Conservation (phyloP, 495 filamentous ascomycete genomes). For the Neurospora sp. region DNA sequence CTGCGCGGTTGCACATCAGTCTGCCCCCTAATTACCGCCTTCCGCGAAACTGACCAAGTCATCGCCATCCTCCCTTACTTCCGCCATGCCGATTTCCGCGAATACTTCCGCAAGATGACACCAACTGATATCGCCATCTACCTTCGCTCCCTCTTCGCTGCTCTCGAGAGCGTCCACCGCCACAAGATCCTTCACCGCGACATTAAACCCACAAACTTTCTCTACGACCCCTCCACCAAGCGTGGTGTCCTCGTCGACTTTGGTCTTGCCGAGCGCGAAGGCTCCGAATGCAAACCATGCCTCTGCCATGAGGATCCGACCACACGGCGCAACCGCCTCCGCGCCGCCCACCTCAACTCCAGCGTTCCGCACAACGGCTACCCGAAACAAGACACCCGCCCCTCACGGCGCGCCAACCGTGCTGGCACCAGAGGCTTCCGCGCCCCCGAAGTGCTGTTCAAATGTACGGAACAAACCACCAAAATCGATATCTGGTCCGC, state of each 20-base stretch:
- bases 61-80: conserved; percentile 92
- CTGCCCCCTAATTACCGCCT: conserved; percentile 92
- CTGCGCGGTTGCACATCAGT: conserved; percentile 72
- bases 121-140: conserved; percentile 79
- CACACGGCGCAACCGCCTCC: conserved; percentile 28
- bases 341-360: conserved; percentile 30
- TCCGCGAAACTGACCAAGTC: conserved; percentile 87
- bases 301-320: conserved; percentile 48
- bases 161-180: conserved; percentile 71
- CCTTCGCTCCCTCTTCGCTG: conserved; percentile 78
- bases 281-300: conserved; percentile 62
- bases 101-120: conserved; percentile 84
- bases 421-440: conserved; percentile 95
- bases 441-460: conserved; percentile 92
- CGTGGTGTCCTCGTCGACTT: conserved; percentile 94
- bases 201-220: conserved; percentile 99
- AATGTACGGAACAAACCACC: conserved; percentile 93
- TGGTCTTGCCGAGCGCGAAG: conserved; percentile 80
- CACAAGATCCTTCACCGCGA: conserved; percentile 86
- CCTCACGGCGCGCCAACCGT: conserved; percentile 80
- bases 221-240: conserved; percentile 74
- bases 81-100: conserved; percentile 87
- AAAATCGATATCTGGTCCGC: conserved; percentile 97
- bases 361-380: conserved; percentile 53
- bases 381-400: conserved; percentile 77